Base-by-base conservation (phyloP, 163 green algal species). In the Chlorella variabilis region DNA sequence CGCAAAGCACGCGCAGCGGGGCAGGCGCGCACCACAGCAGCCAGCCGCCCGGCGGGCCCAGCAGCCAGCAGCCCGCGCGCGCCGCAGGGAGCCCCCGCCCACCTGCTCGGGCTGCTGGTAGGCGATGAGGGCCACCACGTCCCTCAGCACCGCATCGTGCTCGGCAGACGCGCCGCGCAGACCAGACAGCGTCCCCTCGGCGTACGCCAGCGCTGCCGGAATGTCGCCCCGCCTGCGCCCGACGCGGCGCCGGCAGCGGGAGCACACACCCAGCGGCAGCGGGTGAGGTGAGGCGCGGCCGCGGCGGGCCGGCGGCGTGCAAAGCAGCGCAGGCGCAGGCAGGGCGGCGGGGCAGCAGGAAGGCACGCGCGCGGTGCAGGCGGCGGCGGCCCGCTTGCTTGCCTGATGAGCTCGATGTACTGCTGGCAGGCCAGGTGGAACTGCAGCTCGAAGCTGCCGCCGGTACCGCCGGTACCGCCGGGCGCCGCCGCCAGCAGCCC, bases 321-420 rank as follows among this genome's bases (percentile, higher is more conserved):
- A n/a, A n/a, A n/a, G n/a, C n/a, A n/a, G n/a, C n/a, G n/a, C n/a
- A n/a, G n/a, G n/a, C n/a, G n/a, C n/a, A n/a, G n/a, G n/a, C n/a
- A n/a, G n/a, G n/a, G n/a, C n/a, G n/a, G n/a, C n/a, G n/a, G n/a
- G n/a, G n/a, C n/a, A n/a, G n/a, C n/a, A n/a, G n/a, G n/a, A n/a
- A n/a, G n/a, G n/a, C n/a, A n/a, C n/a, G n/a, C n/a, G n/a, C n/a
- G n/a, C n/a, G n/a, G n/a, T 36, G 20, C 23, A 42, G 18, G 62
- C 9, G 45, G 15, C 11, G 45, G 15, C 11, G 45, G 20, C n/a
- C 13, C 0, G 11, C 27, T 8, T 1, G 33, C 88, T 59, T 77
- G 91, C 90, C 90, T 86, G 27, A 97, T 85, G 0, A 95, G 84
- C 88, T 96, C 92, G 17, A 97, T 93, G 82, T 91, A 96, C 63